Percentiles rank a stretch among this genome's conserved stretches.
Conservation (phyloP, 495 filamentous ascomycete genomes). For the Baudoinia panamericana region DNA sequence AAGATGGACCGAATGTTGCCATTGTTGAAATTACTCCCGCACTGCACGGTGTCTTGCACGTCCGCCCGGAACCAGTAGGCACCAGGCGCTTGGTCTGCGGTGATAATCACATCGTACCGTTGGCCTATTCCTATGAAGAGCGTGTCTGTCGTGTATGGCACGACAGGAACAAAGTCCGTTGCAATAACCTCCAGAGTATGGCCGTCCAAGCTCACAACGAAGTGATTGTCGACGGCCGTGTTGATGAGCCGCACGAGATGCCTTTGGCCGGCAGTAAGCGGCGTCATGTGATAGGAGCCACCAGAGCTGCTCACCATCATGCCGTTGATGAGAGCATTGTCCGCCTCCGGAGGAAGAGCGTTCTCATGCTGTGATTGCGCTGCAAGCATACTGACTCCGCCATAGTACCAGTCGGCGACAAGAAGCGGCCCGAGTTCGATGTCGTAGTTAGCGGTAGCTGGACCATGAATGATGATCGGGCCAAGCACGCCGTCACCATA, state of each 20-base stretch:
- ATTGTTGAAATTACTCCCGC: conserved; percentile 13
- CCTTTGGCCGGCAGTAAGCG: conserved; percentile 26
- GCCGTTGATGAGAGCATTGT: conserved; percentile 31
- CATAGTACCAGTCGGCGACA: conserved; percentile 30
- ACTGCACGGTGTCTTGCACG: conserved; percentile 16
- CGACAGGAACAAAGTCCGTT: conserved; percentile 29
- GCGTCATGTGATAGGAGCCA: conserved; percentile 23
- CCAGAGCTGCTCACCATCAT: conserved; percentile 24
- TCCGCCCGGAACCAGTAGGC: conserved; percentile 31
- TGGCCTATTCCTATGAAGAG: conserved; percentile 28
- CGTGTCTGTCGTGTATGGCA: conserved; percentile 19
- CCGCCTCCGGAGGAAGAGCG: conserved; percentile 20
- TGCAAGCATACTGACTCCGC: conserved; percentile 15
- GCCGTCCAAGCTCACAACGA: conserved; percentile 27
- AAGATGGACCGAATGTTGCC: conserved; percentile 22
- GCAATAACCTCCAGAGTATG: conserved; percentile 28
- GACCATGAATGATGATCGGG: conserved; percentile 29
- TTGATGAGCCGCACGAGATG: conserved; percentile 30
- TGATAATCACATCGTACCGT: conserved; percentile 31
- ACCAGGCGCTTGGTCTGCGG: conserved; percentile 26
- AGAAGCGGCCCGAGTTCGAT: conserved; percentile 26
- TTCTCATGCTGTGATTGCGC: conserved; percentile 9
- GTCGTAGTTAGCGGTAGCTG: conserved; percentile 29
- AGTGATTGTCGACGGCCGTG: conserved; percentile 24
- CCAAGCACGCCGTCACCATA: conserved; percentile 30